Conservation (phyloP, 2,329 filamentous ascomycete genomes). For the Plenodomus lindquistii region DNA sequence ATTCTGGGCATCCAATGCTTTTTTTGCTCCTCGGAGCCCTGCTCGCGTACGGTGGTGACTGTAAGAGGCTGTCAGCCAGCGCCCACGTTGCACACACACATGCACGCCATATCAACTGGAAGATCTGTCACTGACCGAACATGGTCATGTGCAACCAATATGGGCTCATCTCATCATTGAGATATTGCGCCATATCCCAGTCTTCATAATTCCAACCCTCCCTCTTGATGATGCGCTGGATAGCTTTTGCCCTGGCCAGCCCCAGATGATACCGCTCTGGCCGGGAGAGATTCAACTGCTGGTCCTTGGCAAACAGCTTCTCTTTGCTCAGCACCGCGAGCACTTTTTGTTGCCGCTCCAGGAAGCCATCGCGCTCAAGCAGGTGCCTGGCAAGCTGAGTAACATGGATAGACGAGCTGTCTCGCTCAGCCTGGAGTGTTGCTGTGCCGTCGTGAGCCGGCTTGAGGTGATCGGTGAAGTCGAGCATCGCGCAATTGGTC, state of each 20-base stretch:
- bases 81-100: constrained; percentile 20
- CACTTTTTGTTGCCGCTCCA: constrained; percentile 53
- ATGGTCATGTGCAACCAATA: constrained; percentile 58
- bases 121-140: constrained; percentile 47
- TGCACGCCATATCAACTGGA: constrained; percentile 9
- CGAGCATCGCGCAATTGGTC: constrained; percentile 43
- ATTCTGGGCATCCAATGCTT: constrained; percentile 56
- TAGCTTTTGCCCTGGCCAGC: constrained; percentile 56
- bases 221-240: constrained; percentile 51
- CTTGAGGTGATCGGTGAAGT: constrained; percentile 56
- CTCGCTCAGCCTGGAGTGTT: constrained; percentile 52
- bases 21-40: constrained; percentile 53
- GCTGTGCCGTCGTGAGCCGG: constrained; percentile 53
- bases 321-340: constrained; percentile 51
- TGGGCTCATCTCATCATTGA: constrained; percentile 58
- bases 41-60: constrained; percentile 55
- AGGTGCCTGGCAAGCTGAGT: constrained; percentile 53
- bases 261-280: constrained; percentile 58
- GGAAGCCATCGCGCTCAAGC: constrained; percentile 52
- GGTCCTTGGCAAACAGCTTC: constrained; percentile 55
- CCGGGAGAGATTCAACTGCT: constrained; percentile 56
- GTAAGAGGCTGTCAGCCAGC: constrained; percentile 20
- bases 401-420: constrained; percentile 49
- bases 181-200: constrained; percentile 56
- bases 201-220: constrained; percentile 56